phyloP scores from a whole-genome alignment of 1,284 basidiomycete genomes.

The Takashimella koratensis region DNA sequence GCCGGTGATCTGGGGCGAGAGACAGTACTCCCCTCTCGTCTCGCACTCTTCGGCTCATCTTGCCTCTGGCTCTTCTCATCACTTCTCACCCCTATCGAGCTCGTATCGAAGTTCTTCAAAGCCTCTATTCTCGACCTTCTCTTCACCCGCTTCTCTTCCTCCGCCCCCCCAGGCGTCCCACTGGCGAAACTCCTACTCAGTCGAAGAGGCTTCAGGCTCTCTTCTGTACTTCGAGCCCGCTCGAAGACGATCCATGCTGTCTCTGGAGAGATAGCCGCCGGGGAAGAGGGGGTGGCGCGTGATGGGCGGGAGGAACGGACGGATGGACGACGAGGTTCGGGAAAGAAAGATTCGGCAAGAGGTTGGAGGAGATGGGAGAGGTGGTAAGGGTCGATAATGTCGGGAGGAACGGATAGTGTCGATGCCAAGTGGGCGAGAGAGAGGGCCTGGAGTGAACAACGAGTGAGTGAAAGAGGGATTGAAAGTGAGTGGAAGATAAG shows the following conservation, averaged over 20 bases:
- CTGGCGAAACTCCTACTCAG: not conserved
- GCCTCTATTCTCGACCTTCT: not conserved
- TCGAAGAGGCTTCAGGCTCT: not conserved
- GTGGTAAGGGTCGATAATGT: not conserved
- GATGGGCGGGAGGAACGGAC: not conserved
- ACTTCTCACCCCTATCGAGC: not conserved
- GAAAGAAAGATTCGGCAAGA: slow-evolving; percentile 5
- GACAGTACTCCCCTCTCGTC: not conserved
- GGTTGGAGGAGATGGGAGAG: slow-evolving; percentile 4
- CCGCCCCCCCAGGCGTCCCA: not conserved
- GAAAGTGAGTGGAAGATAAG: not conserved
- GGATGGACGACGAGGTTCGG: not conserved
- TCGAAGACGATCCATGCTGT: slow-evolving; percentile 15
- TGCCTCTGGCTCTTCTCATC: not conserved
- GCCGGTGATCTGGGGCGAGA: too few relatives aligned
- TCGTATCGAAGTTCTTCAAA: not conserved
- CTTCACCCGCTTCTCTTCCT: not conserved
- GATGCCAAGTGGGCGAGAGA: slow-evolving; percentile 6
- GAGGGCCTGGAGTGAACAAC: slow-evolving; percentile 7
- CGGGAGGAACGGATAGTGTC: not conserved
- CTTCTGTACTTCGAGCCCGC: not conserved
- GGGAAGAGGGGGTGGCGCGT: not conserved
- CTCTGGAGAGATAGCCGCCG: not conserved
- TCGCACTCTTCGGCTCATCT: not conserved
- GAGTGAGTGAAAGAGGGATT: not conserved